Base-by-base conservation (phyloP, 208 protist species). In the Leishmania tropica region DNA sequence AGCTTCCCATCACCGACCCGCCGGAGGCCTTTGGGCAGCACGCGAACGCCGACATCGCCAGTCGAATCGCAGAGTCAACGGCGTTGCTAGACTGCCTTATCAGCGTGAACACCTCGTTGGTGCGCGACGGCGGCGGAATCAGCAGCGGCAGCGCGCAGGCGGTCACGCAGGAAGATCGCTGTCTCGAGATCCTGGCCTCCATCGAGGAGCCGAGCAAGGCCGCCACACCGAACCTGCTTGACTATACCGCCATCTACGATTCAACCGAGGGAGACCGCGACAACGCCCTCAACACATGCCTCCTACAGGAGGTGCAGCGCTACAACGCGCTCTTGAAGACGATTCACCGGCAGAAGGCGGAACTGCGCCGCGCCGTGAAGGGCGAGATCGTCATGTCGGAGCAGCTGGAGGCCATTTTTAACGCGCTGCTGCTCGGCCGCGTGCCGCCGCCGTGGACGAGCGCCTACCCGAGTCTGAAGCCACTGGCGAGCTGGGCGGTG, bases 1-100 rank as follows among this genome's bases (percentile, higher is more conserved):
- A 92, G 81, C 91, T 99, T 24, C 98, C 99, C 56, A 89, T 94
- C 78, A 95, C 92, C 28, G 99, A 99, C 93, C 93, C 92, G 5
- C 98, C 99, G 24, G 98, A 99, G 87, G 98, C 98, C 21, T 99
- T 99, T 87, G 99, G 99, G 21, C 99, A 99, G 89, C 99, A 99
- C 89, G 86, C 93, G 35, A 99, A 99, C 89, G 99, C 99, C 1
- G 98, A 99, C 84, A 99, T 99, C 74, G 90, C 98, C 24, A 99
- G 97, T 74, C 96, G 98, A 62, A 99, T 99, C 72, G 81, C 97
- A 51, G 95, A 99, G 74, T 97, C 98, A 6, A 97, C 87, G 7
- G 78, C 85, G 62, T 81, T 99, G 71, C 87, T 99, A 5, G 95
- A 99, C 19, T 98, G 97, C 74, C 83, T 99, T n/a, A 93, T 99